Evolutionary conservation across 306 rosid species (phyloP).

Genomic region (Medicago ruthenica): DNA sequence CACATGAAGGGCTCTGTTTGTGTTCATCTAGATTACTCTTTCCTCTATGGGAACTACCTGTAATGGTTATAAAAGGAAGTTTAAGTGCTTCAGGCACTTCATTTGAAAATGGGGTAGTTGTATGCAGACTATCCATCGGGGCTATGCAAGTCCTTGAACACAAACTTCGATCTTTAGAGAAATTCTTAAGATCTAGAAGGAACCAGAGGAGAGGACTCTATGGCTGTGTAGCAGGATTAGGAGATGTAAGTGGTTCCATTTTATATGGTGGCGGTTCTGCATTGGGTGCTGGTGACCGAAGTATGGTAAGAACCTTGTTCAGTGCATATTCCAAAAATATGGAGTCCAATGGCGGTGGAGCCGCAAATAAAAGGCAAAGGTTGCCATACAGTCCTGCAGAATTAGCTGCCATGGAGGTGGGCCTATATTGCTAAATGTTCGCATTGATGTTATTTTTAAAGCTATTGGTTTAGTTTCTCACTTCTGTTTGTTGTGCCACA

Average conservation of each 20-base stretch:
- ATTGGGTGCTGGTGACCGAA: constrained; percentile 76
- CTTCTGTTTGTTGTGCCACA: constrained; percentile 49
- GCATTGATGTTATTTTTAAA: constrained; percentile 21
- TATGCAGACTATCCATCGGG: constrained; percentile 83
- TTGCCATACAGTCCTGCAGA: constrained; percentile 95
- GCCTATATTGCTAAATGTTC: constrained; percentile 38
- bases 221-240: constrained; percentile 96
- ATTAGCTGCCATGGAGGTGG: constrained; percentile 99
- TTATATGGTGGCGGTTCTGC: constrained; percentile 84
- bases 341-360: constrained; percentile 73
- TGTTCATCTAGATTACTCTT: constrained; percentile 90
- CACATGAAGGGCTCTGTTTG: constrained; percentile 97
- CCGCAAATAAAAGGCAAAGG: constrained; percentile 84
- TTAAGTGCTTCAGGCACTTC: constrained; percentile 60
- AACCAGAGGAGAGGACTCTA: constrained; percentile 96
- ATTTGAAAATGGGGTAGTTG: constrained; percentile 69
- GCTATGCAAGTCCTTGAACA: constrained; percentile 94
- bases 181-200: constrained; percentile 85
- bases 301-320: constrained; percentile 85
- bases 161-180: constrained; percentile 83
- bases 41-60: constrained; percentile 98
- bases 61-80: constrained; percentile 70
- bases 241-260: constrained; percentile 88
- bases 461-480: constrained; percentile 39
- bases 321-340: constrained; percentile 76